Conservation (phyloP, 495 filamentous ascomycete species). For the Penicillium silybi region DNA sequence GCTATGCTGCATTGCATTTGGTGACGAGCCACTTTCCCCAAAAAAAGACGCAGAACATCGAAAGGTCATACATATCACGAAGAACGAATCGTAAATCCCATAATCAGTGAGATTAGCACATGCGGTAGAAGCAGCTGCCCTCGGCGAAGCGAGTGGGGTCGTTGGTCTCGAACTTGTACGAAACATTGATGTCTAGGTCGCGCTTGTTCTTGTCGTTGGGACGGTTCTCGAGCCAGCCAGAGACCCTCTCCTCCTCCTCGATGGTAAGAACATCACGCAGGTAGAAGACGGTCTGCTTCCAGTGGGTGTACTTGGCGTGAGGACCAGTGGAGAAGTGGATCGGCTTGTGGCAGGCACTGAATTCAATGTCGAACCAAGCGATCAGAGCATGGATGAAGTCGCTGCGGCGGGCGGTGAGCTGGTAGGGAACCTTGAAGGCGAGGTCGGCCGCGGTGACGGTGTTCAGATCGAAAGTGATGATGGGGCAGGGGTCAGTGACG, state of each 20-base stretch:
- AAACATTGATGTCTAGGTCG: slow-evolving; percentile 86
- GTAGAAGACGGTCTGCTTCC: slow-evolving; percentile 95
- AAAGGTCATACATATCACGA: slow-evolving; percentile 13
- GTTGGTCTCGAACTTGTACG: slow-evolving; percentile 72
- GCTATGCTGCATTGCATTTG: slow-evolving; percentile 28
- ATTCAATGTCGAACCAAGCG: slow-evolving; percentile 98
- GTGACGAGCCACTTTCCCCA: slow-evolving; percentile 13
- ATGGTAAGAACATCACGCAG: slow-evolving; percentile 80
- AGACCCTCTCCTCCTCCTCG: slow-evolving; percentile 69
- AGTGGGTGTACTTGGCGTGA: slow-evolving; percentile 89
- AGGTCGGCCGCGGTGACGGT: slow-evolving; percentile 69
- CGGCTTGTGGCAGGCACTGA: slow-evolving; percentile 88
- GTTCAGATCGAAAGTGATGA: slow-evolving; percentile 83
- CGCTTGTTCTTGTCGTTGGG: slow-evolving; percentile 93
- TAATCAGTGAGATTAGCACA: slow-evolving; percentile 50
- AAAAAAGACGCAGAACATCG: slow-evolving; percentile 19
- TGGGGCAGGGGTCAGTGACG: slow-evolving; percentile 70
- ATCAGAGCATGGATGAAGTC: slow-evolving; percentile 96
- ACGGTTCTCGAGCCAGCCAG: slow-evolving; percentile 69
- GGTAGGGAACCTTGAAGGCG: slow-evolving; percentile 68
- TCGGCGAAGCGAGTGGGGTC: slow-evolving; percentile 64
- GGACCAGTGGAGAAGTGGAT: slow-evolving; percentile 82
- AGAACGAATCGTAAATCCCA: slow-evolving; percentile 17
- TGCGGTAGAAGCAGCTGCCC: slow-evolving; percentile 80
- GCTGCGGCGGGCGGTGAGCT: slow-evolving; percentile 66